Conservation (phyloP, 345 rosid species). For the Trapa incisa region DNA sequence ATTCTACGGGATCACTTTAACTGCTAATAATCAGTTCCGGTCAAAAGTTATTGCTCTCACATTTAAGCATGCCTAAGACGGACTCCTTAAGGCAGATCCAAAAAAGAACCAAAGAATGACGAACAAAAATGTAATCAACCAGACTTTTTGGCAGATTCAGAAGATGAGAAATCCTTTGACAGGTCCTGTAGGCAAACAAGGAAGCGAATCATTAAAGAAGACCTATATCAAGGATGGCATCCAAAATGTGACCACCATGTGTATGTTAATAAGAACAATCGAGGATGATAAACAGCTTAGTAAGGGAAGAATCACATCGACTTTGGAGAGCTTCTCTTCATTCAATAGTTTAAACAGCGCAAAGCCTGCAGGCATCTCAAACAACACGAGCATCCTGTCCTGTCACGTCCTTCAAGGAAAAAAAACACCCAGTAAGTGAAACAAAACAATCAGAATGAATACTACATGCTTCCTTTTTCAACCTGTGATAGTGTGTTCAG, state of each 20-base stretch:
- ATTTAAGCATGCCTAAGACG: background rate
- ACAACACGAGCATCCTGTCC: slow-evolving; percentile 38
- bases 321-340: slow-evolving; percentile 56
- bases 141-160: slow-evolving; percentile 55
- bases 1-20: background rate
- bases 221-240: background rate
- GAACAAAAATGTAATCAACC: background rate
- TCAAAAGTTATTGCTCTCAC: background rate
- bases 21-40: background rate
- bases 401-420: background rate
- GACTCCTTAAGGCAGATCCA: background rate
- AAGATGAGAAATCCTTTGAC: slow-evolving; percentile 38
- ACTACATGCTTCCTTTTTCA: background rate
- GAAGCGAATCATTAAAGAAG: background rate
- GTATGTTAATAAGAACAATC: background rate
- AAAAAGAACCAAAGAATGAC: background rate
- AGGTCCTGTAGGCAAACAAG: slow-evolving; percentile 32
- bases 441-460: background rate
- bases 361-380: slow-evolving; percentile 69
- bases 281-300: background rate
- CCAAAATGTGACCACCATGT: background rate
- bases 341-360: slow-evolving; percentile 58
- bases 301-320: slow-evolving; percentile 34
- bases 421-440: background rate
- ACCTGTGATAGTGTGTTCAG: background rate